Evolutionary conservation across 2,329 filamentous ascomycete species (phyloP), one percentile per base, ranked within the genome.

Genomic region (Pseudogymnoascus pannorum): DNA sequence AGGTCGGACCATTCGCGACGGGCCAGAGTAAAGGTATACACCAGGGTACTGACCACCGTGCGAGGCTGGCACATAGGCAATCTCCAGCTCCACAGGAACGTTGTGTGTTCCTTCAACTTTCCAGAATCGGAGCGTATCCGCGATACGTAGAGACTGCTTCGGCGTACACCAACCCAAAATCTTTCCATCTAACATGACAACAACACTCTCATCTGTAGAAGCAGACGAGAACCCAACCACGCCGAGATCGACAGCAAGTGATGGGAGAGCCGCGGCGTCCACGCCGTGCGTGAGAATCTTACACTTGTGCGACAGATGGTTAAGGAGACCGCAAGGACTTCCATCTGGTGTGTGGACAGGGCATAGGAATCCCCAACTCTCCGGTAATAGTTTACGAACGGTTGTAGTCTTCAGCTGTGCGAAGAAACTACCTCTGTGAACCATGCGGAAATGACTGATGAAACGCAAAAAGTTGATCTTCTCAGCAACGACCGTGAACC

Each of bases 381-480:
- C 94, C 1, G 94, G 94, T 18, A 97, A 78, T 68, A 99, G 79
- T 75, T 97, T 99, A 78, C 94, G 86, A 58, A 99, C 94, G 0
- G 94, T 94, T 0, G 94, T 99, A 0, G 94, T 99, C 77, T 97
- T 97, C 66, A 99, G 77, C 73, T 97, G 91, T 3, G 94, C 94
- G 74, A 99, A 99, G 83, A 99, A 99, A 72, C 91, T 94, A 80
- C 94, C 94, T 86, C 94, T 87, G 78, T 99, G 94, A 62, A 99
- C 91, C 92, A 97, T 97, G 67, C 94, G 89, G 82, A 99, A 99
- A 75, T 99, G 94, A 75, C 91, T 94, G 77, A 99, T 96, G 78
- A 97, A 99, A 70, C 94, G 91, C 71, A 96, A 86, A 74, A 97
- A 99, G 78, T 99, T 99, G 73, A 99, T 93, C 81, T 97, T 97